Base-by-base conservation (phyloP, 2,329 filamentous ascomycete genomes). In the Biscogniauxia marginata region DNA sequence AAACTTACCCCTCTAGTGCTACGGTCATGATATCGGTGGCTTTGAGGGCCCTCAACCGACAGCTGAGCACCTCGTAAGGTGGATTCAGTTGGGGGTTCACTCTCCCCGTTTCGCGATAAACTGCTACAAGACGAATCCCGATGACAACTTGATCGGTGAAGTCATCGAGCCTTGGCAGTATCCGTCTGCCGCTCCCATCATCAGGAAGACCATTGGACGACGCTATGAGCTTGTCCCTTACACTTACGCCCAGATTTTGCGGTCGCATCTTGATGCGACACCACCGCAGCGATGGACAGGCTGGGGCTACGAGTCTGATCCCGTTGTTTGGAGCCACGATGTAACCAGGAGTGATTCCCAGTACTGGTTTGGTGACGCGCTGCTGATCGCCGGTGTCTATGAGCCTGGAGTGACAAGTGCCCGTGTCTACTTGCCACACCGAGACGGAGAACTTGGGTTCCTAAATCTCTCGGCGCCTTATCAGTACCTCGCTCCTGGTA, bases 131-230 rank as follows among this genome's bases (percentile, higher is more conserved):
- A 91, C 88, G 0, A 83, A 81, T 0, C 79, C 82, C 0, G 75
- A 81, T 0, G 84, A 90, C 70, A 90, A 86, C 64, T 77, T 77
- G 0, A 78, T 89, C 21, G 88, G 88, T 7, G 87, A 89, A 34
- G 87, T 91, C 0, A 91, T 91, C 56, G 87, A 90, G 73, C 88
- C 88, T 0, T 91, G 87, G 86, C 90, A 90, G 86, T 88, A 90
- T 65, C 85, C 86, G 0, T 81, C 86, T 34, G 84, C 85, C 23
- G 85, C 85, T 0, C 82, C 81, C 0, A 71, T 87, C 1, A 76
- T 91, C 13, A 81, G 88, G 16, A 79, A 79, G 52, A 79, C 85
- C 1, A 89, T 91, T 69, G 85, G 86, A 71, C 80, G 88, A 6
- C 80, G 88, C 25, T 91, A 91, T 66, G 86, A 87, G 60, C 75